phyloP scores from a whole-genome alignment of 73 alveolate species.

The Loxodes magnus region DNA sequence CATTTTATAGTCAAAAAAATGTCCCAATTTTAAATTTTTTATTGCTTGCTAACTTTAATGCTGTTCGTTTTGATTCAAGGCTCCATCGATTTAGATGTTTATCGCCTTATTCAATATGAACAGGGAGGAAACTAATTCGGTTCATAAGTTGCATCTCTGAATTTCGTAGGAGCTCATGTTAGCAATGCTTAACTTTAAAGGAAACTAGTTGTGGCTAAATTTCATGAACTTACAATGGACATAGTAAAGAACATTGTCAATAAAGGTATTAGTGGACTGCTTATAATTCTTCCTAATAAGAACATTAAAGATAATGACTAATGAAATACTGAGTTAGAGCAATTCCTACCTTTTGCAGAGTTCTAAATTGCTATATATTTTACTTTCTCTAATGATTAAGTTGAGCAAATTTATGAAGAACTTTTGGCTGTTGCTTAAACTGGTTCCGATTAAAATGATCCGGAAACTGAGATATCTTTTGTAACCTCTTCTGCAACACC shows the following conservation, averaged over 20 bases:
- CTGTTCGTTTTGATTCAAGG: too few relatives aligned
- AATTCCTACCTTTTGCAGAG: not conserved
- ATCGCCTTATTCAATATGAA: conserved; percentile 12
- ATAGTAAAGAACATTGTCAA: not conserved
- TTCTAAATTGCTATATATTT: not conserved
- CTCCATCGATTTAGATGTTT: too few relatives aligned
- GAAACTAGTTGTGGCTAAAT: not conserved
- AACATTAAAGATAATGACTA: not conserved
- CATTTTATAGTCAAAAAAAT: too few relatives aligned
- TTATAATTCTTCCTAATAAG: not conserved
- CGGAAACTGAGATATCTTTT: not conserved
- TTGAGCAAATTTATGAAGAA: not conserved
- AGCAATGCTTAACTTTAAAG: not conserved
- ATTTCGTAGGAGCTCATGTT: conserved; percentile 4
- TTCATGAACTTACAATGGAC: not conserved
- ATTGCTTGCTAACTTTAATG: too few relatives aligned
- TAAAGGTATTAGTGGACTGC: not conserved
- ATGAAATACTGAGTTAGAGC: not conserved
- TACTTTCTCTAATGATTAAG: not conserved
- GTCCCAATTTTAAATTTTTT: too few relatives aligned
- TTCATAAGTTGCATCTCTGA: conserved; percentile 5
- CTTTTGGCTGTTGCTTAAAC: too few relatives aligned
- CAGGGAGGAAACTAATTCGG: conserved; percentile 7
- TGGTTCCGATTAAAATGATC: not conserved
- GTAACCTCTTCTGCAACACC: not conserved